Evolutionary conservation across 2,329 filamentous ascomycete genomes (phyloP).

Genomic region (Colletotrichum echinochloae): DNA sequence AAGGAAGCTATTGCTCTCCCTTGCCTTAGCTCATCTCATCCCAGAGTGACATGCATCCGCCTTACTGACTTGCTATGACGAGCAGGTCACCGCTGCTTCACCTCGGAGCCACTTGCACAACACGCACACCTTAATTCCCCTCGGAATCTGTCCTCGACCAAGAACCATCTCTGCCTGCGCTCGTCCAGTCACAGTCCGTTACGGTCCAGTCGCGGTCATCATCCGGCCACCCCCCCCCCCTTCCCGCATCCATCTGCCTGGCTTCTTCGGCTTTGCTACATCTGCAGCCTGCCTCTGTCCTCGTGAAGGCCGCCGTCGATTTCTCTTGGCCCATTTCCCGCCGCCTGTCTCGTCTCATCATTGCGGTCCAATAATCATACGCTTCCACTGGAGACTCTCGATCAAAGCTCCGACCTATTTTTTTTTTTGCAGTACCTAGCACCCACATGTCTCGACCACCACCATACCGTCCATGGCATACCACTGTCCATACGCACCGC

Average conservation of each 20-base stretch:
- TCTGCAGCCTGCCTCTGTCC: constrained; percentile 17
- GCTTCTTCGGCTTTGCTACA: neutral
- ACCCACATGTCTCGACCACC: neutral
- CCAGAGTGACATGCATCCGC: constrained; percentile 31
- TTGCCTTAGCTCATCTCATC: constrained; percentile 26
- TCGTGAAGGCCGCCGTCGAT: constrained; percentile 34
- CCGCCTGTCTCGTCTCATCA: constrained; percentile 25
- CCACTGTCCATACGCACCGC: no score
- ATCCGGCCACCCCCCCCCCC: constrained; percentile 5
- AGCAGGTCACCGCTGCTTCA: constrained; percentile 39
- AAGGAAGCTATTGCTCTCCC: constrained; percentile 2
- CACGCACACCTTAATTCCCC: neutral
- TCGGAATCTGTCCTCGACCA: constrained; percentile 17
- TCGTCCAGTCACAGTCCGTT: no score
- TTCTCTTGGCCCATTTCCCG: constrained; percentile 27
- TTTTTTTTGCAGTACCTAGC: neutral
- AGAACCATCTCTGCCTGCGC: neutral
- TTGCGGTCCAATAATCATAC: neutral
- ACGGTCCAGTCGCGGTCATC: constrained; percentile 3
- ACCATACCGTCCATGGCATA: no score
- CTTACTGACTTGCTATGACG: constrained; percentile 22
- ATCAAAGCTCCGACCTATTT: neutral
- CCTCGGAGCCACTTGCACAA: neutral
- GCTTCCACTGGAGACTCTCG: neutral
- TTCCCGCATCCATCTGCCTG: neutral